Conservation (phyloP, 345 rosid genomes). For the Ceriops tagal region DNA sequence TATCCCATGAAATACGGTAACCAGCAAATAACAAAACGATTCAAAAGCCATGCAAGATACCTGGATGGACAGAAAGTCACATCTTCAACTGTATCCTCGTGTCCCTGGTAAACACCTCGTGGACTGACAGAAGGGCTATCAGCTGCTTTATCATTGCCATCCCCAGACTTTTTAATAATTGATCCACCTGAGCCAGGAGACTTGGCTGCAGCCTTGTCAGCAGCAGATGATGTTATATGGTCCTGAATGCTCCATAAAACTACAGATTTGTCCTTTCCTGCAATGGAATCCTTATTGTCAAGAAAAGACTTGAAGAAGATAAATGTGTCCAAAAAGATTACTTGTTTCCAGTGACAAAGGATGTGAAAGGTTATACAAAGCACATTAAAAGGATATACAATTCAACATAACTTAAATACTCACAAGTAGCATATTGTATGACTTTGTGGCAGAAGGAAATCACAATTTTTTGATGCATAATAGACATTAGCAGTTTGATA, state of each 20-base stretch:
- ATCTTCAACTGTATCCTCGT: constrained; percentile 62
- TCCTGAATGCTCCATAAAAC: constrained; percentile 68
- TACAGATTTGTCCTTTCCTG: constrained; percentile 61
- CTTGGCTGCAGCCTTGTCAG: constrained; percentile 34
- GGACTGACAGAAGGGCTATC: constrained; percentile 47
- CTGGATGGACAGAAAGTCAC: constrained; percentile 66
- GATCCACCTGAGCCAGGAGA: constrained; percentile 39
- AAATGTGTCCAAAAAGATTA: background rate
- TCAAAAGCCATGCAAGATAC: constrained; percentile 22
- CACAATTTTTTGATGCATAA: no score
- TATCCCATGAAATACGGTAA: background rate
- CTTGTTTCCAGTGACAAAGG: background rate
- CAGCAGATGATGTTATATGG: constrained; percentile 44
- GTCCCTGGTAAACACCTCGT: constrained; percentile 56
- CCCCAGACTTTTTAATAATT: constrained; percentile 41
- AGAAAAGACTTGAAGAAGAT: constrained; percentile 8
- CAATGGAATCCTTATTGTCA: constrained; percentile 4
- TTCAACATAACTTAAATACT: background rate
- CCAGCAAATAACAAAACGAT: background rate
- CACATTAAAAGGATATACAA: background rate
- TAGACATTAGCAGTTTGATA: no score
- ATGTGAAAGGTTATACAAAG: background rate
- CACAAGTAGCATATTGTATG: no score
- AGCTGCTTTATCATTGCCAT: constrained; percentile 36
- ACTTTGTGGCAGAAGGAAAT: no score